phyloP scores from a whole-genome alignment of 23 red algal species.

The Gracilaria caudata region DNA sequence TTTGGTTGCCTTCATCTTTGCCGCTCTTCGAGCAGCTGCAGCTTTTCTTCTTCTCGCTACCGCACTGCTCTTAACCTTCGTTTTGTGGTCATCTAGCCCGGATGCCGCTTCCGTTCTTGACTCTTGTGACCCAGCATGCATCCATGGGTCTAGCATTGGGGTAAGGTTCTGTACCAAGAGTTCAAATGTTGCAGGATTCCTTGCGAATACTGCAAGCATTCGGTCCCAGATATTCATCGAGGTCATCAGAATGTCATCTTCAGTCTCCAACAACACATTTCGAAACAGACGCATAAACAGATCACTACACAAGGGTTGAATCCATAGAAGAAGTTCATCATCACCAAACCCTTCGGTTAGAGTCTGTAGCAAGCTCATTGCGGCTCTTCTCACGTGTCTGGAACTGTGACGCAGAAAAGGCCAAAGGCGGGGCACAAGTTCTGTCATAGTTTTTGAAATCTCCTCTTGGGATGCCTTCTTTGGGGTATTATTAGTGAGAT shows the following conservation, averaged over 20 bases:
- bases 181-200: conserved; percentile 1
- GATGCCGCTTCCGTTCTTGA: conserved; percentile 59
- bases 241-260: conserved; percentile 41
- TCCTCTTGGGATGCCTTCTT: not conserved
- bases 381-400: conserved; percentile 65
- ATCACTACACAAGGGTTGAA: conserved; percentile 41
- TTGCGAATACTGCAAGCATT: conserved; percentile 20
- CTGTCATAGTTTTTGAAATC: conserved; percentile 20
- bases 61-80: conserved; percentile 35
- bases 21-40: conserved; percentile 58
- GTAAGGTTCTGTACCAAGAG: conserved; percentile 16
- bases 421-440: conserved; percentile 70
- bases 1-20: conserved; percentile 46
- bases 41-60: conserved; percentile 45
- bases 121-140: conserved; percentile 58
- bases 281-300: conserved; percentile 54
- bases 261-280: conserved; percentile 60
- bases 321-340: conserved; percentile 46
- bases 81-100: conserved; percentile 40
- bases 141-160: conserved; percentile 48
- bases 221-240: conserved; percentile 45
- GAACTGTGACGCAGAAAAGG: conserved; percentile 77
- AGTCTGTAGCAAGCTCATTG: conserved; percentile 69
- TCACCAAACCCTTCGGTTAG: conserved; percentile 40
- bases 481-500: not conserved